These are phyloP conservation scores for Kwoniella sp. DNA, from an alignment of 768 basidiomycete species.

Conservation along the genomic window DNA sequence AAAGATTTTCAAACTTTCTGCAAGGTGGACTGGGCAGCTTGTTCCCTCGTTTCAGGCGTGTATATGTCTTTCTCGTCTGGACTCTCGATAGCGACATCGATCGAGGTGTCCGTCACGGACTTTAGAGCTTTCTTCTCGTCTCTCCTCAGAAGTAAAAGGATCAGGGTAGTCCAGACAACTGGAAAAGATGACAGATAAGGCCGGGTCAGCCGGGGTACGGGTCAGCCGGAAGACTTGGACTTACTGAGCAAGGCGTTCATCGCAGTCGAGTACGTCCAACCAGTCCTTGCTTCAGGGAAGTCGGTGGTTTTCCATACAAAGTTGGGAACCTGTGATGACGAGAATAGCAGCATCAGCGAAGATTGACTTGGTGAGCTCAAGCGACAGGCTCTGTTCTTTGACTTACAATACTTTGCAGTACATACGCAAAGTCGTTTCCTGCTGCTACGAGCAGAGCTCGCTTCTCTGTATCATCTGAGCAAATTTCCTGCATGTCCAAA, in stretches of 20 bases:
- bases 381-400: too few species aligned
- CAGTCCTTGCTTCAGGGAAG: constrained; percentile 44
- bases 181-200: constrained; percentile 21
- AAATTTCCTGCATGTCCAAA: constrained; percentile 14
- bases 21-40: neutral
- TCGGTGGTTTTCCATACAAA: constrained; percentile 47
- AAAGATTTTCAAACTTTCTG: constrained; percentile 3
- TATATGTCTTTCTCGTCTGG: constrained; percentile 10
- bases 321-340: constrained; percentile 30
- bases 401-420: constrained; percentile 39
- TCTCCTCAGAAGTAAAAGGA: constrained; percentile 17
- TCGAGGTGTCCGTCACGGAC: neutral
- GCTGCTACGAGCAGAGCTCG: constrained; percentile 37
- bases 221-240: constrained; percentile 3
- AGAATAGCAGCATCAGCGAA: neutral
- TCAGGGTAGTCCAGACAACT: constrained; percentile 29
- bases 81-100: neutral
- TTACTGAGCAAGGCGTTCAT: constrained; percentile 36
- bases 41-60: neutral
- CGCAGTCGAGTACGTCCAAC: constrained; percentile 32
- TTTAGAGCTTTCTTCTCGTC: constrained; percentile 18
- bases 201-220: neutral
- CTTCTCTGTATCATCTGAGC: constrained; percentile 36
- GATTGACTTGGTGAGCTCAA: neutral
- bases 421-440: constrained; percentile 44